A percentile compares a stretch with the other conserved stretches of the same genome.
phyloP scores from a whole-genome alignment of 805 yeast genomes.

The Starmerella sirachaensis region DNA sequence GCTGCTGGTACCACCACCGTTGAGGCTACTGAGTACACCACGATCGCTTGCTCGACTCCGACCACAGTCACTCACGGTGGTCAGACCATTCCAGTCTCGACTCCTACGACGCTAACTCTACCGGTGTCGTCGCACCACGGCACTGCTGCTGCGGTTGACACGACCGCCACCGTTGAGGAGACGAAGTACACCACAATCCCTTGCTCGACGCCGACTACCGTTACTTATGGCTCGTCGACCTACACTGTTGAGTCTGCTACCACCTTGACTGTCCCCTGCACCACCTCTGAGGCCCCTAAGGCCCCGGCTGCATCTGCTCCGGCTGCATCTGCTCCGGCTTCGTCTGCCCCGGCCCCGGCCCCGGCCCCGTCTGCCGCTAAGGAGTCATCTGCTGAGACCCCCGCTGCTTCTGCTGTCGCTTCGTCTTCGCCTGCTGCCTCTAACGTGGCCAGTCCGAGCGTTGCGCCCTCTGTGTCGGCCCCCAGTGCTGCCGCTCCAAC shows the following conservation, averaged over 20 bases:
- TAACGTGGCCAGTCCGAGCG: conserved; percentile 21
- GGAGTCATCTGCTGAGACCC: too few relatives aligned
- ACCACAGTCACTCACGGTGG: too few relatives aligned
- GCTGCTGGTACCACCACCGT: conserved; percentile 11
- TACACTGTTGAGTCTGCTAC: conserved; percentile 37
- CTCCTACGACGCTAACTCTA: too few relatives aligned
- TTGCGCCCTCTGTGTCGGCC: too few relatives aligned
- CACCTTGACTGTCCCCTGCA: conserved; percentile 35
- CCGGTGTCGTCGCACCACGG: too few relatives aligned
- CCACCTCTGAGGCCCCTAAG: conserved; percentile 5
- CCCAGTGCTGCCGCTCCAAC: conserved; percentile 16
- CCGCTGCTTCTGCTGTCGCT: conserved; percentile 42
- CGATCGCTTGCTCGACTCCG: too few relatives aligned
- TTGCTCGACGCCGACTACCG: conserved; percentile 22
- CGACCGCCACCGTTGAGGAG: conserved; percentile 18
- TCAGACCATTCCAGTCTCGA: too few relatives aligned
- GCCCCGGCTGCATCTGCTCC: conserved; percentile 8
- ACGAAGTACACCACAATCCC: conserved; percentile 20
- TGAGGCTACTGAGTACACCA: background rate
- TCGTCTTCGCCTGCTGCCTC: conserved; percentile 6
- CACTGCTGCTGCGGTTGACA: conserved; percentile 33
- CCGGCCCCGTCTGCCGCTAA: too few relatives aligned
- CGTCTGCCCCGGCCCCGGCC: conserved; percentile 11
- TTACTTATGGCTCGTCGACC: conserved; percentile 31
- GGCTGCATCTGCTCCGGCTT: too few relatives aligned